A percentile compares a stretch with the other conserved stretches of the same genome.
phyloP scores from a whole-genome alignment of 202 grass and related monocot species.

The Eragrostis tef region DNA sequence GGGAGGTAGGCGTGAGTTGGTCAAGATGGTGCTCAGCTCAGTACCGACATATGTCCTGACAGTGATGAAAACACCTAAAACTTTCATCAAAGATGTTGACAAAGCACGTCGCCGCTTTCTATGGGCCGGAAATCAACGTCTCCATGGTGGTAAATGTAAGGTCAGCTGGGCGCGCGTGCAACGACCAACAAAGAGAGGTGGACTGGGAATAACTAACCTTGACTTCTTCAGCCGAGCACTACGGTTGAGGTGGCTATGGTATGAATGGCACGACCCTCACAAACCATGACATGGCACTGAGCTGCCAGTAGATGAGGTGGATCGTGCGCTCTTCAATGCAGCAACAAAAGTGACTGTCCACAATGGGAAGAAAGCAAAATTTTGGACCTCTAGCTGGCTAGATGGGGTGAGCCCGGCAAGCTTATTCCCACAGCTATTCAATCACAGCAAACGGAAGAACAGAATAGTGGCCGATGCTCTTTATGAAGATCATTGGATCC shows the following conservation, averaged over 20 bases:
- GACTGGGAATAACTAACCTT: background rate
- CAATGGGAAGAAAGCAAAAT: background rate
- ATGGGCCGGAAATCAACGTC: background rate
- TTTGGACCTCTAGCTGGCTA: too few relatives aligned
- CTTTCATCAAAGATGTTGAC: background rate
- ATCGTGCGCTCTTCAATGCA: background rate
- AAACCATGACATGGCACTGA: background rate
- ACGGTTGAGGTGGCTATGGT: background rate
- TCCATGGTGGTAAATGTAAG: background rate
- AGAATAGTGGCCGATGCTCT: too few relatives aligned
- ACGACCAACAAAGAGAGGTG: background rate
- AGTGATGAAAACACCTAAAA: background rate
- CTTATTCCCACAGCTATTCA: too few relatives aligned
- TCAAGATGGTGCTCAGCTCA: background rate
- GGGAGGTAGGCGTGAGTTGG: background rate
- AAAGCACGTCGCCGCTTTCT: background rate
- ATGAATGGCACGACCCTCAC: background rate
- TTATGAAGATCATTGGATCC: too few relatives aligned
- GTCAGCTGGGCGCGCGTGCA: background rate
- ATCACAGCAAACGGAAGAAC: too few relatives aligned
- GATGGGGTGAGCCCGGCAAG: too few relatives aligned
- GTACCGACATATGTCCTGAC: background rate
- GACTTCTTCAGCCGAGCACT: background rate
- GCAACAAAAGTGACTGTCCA: background rate
- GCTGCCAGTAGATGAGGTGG: background rate